Base-by-base conservation (phyloP, 129 eudicot genomes). In the Flaveria sonorensis region DNA sequence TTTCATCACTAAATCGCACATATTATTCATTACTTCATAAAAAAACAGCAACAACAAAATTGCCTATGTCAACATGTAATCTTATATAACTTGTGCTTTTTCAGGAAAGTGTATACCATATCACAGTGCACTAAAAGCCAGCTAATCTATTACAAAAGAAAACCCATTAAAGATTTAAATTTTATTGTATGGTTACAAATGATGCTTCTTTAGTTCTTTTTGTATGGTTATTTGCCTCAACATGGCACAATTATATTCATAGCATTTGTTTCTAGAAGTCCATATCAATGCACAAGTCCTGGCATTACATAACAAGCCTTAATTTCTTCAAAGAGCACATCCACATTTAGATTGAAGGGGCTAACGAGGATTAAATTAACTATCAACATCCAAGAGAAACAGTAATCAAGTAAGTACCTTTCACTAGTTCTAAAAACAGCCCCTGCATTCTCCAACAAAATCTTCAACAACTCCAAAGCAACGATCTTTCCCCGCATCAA, bases 341-440 rank as follows among this genome's bases (percentile, higher is more conserved):
- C 55, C 43, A 46, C 66, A n/a, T 62, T 71, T 47, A 50, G 10
- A 78, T 59, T 46, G 67, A 56, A 59, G 21, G 21, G 64, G 72
- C 52, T 65, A 48, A 66, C 50, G 52, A 30, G 71, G 36, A 5
- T 18, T 45, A 42, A 19, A 56, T 30, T 7, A 39, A 30, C 14
- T 61, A 72, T 62, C 72, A 79, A 47, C 60, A 50, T 71, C 10
- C 0, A 64, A 62, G 72, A 71, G 16, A 40, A 28, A 61, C 10
- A 48, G 30, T 72, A 72, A 32, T 69, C 36, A 30, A 48, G 75
- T 36, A 50, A 71, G 65, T 87, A 94, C 98, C 96, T 83, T 81
- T 94, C 98, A 79, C 97, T 94, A 30, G 98, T 94, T 85, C 98
- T 89, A 75, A 94, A 94, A 74, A 94, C 46, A n/a, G 89, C 96